Evolutionary conservation across 2,329 filamentous ascomycete genomes (phyloP), one percentile per base, ranked within the genome.

Genomic region (Elsinoe ampelina): DNA sequence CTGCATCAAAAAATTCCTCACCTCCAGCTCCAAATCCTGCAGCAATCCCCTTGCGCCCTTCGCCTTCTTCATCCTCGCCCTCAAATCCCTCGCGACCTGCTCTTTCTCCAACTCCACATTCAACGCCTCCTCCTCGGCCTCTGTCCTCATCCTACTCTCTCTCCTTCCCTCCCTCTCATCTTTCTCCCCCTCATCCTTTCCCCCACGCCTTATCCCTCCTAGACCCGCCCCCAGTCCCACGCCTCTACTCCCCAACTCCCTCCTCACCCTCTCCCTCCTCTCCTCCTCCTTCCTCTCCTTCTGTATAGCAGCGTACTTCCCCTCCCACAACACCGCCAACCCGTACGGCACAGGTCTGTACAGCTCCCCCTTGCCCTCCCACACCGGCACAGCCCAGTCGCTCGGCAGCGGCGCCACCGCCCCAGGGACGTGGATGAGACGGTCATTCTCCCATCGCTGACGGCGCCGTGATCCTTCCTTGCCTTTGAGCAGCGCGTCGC

Each of bases 401-500:
- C 77, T 79, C 0, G 90, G 84, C 43, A 86, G 78, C 0, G 93
- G 93, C 0, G 91, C 89, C 63, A 92, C 82, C 15, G 80, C 88
- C 72, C 93, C 86, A 15, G 93, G 93, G 59, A 97, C 93, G 71
- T 84, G 82, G 57, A 95, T 75, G 60, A 97, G 82, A 62, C 83
- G 89, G 72, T 95, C 92, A 71, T 97, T 98, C 76, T 98, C 93
- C 90, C 91, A 97, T 57, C 92, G 80, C 64, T 92, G 85, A 51
- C 92, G 80, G 65, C 92, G 84, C 35, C 92, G 81, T 64, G 83
- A 92, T 34, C 92, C 92, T 71, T 96, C 90, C 63, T 95, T 95
- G 57, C 92, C 92, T 74, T 90, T 95, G 32, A 93, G 76, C 54
- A 95, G 68, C 2, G 84, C 81, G 62, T 95, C 89, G 15, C 91